phyloP scores from a whole-genome alignment of 2,329 filamentous ascomycete genomes.

The Aspergillus carbonarius region DNA sequence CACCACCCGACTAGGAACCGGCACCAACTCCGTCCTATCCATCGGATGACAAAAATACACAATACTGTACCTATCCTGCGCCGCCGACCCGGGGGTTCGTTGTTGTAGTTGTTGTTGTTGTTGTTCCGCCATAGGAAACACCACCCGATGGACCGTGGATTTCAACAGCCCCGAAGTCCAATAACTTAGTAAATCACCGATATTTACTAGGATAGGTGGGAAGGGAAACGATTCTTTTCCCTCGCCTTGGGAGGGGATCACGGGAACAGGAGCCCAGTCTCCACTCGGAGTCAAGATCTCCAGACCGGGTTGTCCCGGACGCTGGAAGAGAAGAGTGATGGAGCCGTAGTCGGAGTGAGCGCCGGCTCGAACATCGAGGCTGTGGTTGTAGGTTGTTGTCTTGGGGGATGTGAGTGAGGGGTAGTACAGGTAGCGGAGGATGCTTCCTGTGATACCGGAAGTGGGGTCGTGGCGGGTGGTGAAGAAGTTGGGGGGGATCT shows the following conservation, averaged over 20 bases:
- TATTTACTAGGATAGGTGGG: slow-evolving; percentile 71
- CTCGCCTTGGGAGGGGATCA: slow-evolving; percentile 51
- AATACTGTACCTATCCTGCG: slow-evolving; percentile 56
- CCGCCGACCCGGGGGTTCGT: too few relatives aligned
- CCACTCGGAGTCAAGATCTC: slow-evolving; percentile 68
- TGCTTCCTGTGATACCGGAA: slow-evolving; percentile 54
- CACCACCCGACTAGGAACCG: slow-evolving; percentile 56
- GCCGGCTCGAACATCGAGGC: slow-evolving; percentile 75
- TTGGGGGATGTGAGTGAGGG: slow-evolving; percentile 54
- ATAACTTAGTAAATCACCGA: slow-evolving; percentile 72
- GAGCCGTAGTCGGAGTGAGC: slow-evolving; percentile 85
- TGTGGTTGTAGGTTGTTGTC: slow-evolving; percentile 46
- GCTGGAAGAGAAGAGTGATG: slow-evolving; percentile 75
- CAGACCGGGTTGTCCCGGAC: slow-evolving; percentile 78
- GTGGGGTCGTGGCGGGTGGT: slow-evolving; percentile 58
- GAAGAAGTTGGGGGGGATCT: slow-evolving; percentile 57
- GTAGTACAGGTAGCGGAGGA: slow-evolving; percentile 72
- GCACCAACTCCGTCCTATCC: slow-evolving; percentile 54
- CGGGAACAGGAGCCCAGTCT: slow-evolving; percentile 65
- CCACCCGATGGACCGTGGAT: slow-evolving; percentile 84
- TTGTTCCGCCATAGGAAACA: slow-evolving; percentile 58
- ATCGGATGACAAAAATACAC: slow-evolving; percentile 64
- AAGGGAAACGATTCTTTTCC: slow-evolving; percentile 53
- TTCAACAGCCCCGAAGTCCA: slow-evolving; percentile 89
- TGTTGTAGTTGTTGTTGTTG: slow-evolving; percentile 22